Conservation (phyloP, 2,329 filamentous ascomycete genomes). For the Cladosporium sp. region DNA sequence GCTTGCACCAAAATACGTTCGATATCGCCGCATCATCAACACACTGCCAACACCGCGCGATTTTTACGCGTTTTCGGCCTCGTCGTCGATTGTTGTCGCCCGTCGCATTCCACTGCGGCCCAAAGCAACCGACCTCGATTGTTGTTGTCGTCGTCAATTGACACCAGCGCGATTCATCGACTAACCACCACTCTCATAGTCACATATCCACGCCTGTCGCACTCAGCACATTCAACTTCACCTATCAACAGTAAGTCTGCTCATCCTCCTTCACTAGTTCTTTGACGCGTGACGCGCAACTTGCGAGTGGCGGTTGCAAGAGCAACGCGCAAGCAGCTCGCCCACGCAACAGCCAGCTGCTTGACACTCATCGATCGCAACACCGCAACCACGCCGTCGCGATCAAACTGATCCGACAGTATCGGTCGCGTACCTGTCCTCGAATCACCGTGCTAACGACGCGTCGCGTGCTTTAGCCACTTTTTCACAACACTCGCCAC, state of each 20-base stretch:
- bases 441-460: conserved; percentile 14
- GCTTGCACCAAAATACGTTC: no score
- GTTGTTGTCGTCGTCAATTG: conserved; percentile 18
- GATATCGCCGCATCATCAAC: conserved; percentile 1
- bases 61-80: conserved; percentile 13
- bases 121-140: conserved; percentile 7
- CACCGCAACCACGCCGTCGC: conserved; percentile 15
- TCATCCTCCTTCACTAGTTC: conserved; percentile 10
- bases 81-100: conserved; percentile 18
- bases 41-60: neutral
- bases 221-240: conserved; percentile 13
- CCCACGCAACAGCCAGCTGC: conserved; percentile 1
- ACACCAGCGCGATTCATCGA: conserved; percentile 17
- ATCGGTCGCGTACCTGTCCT: conserved; percentile 5
- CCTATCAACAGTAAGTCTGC: conserved; percentile 11
- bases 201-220: conserved; percentile 18
- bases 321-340: conserved; percentile 12
- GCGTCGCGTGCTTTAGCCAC: conserved; percentile 16
- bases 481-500: conserved; percentile 35
- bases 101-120: conserved; percentile 20
- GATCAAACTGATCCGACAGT: neutral
- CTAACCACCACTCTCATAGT: conserved; percentile 19
- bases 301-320: neutral
- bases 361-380: conserved; percentile 17
- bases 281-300: conserved; percentile 13